phyloP scores from a whole-genome alignment of 768 basidiomycete species.

The Lactifluus hygrophoroides region DNA sequence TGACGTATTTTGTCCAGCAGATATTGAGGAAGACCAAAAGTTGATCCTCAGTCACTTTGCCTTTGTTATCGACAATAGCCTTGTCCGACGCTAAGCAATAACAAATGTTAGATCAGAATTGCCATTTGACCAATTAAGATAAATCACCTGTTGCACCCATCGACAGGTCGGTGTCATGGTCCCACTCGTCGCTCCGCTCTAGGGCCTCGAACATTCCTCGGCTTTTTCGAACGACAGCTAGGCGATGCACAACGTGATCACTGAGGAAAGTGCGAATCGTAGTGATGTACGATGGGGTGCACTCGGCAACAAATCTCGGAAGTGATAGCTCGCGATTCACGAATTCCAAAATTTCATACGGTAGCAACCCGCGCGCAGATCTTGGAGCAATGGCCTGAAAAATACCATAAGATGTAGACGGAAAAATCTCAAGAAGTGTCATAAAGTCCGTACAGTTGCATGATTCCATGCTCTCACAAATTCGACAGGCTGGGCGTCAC shows the following conservation, averaged over 20 bases:
- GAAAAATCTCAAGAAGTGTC: background rate
- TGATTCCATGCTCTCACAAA: constrained; percentile 83
- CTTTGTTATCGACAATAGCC: constrained; percentile 78
- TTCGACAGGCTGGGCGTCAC: constrained; percentile 90
- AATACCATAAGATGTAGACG: background rate
- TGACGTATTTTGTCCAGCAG: constrained; percentile 87
- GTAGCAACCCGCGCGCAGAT: constrained; percentile 58
- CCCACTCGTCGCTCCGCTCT: constrained; percentile 67
- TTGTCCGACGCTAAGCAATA: constrained; percentile 47
- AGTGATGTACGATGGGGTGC: constrained; percentile 59
- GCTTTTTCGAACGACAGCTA: constrained; percentile 58
- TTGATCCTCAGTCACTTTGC: constrained; percentile 81
- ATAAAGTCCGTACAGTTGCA: constrained; percentile 48
- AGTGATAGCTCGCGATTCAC: constrained; percentile 52
- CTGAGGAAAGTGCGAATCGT: constrained; percentile 65
- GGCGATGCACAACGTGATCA: constrained; percentile 52
- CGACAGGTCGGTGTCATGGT: constrained; percentile 65
- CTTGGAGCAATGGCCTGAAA: constrained; percentile 57
- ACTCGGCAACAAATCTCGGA: constrained; percentile 58
- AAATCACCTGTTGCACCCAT: constrained; percentile 59
- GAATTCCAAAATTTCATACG: constrained; percentile 77
- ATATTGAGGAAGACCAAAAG: constrained; percentile 72
- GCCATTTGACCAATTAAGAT: background rate
- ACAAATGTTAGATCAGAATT: background rate
- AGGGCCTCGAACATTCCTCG: constrained; percentile 82